phyloP scores from a whole-genome alignment of 2,329 filamentous ascomycete genomes.

The Pseudopyrenochaeta lycopersici region DNA sequence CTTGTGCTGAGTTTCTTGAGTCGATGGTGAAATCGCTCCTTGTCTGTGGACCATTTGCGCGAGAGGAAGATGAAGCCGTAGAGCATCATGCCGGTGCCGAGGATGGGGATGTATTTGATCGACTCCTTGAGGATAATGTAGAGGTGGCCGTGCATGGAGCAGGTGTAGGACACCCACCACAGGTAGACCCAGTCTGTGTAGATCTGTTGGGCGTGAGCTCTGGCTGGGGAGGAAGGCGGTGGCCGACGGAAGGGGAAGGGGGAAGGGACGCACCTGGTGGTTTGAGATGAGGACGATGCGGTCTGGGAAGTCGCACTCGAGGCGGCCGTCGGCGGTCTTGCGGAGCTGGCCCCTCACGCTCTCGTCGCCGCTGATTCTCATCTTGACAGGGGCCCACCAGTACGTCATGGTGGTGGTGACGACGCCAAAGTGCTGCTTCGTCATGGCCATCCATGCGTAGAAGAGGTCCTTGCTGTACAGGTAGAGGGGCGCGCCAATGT shows the following conservation, averaged over 20 bases:
- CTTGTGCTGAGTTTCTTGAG: slow-evolving; percentile 73
- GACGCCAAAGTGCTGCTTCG: slow-evolving; percentile 84
- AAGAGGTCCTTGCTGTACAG: slow-evolving; percentile 76
- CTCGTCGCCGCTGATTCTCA: slow-evolving; percentile 83
- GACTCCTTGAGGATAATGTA: slow-evolving; percentile 93
- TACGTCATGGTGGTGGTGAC: slow-evolving; percentile 81
- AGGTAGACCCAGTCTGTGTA: slow-evolving; percentile 92
- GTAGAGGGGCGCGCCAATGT: slow-evolving; percentile 78
- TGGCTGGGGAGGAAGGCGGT: too few relatives aligned
- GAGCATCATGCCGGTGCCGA: slow-evolving; percentile 85
- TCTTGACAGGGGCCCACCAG: slow-evolving; percentile 82
- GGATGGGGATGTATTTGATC: slow-evolving; percentile 80
- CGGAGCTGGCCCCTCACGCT: slow-evolving; percentile 79
- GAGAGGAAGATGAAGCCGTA: slow-evolving; percentile 93
- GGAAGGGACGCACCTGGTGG: slow-evolving; percentile 66
- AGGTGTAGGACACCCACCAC: slow-evolving; percentile 90
- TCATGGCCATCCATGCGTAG: slow-evolving; percentile 85
- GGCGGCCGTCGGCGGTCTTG: slow-evolving; percentile 72
- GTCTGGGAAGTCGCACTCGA: slow-evolving; percentile 81
- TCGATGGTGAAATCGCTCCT: slow-evolving; percentile 76
- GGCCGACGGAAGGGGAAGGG: background rate
- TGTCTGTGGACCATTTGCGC: slow-evolving; percentile 86
- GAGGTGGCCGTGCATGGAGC: slow-evolving; percentile 81
- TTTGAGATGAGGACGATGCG: slow-evolving; percentile 84
- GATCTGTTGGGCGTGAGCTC: slow-evolving; percentile 58